Base-by-base conservation (phyloP, 768 basidiomycete genomes). In the Collybiopsis luxurians region DNA sequence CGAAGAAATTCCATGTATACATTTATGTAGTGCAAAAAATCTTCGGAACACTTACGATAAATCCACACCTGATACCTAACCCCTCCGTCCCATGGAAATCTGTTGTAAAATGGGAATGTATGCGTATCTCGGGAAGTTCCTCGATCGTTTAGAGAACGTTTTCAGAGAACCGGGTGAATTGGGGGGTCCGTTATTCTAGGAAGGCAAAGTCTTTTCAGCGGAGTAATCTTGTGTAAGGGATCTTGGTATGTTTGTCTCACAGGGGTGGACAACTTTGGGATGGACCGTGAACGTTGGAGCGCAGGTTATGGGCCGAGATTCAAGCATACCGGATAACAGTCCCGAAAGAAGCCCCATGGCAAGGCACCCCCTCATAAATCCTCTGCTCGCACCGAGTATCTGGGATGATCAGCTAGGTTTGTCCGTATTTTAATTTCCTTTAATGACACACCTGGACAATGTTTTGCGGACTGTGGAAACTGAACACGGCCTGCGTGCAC, bases 31-130 rank as follows among this genome's bases (percentile, higher is more conserved):
- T n/a, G n/a, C n/a, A n/a, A 34, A 26, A 36, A 49, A 31, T 36
- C 19, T 34, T 34, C 48, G 48, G 48, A 49, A 49, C 48, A 34
- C 26, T 46, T 46, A 46, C 45, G 45, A 46, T 24, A 46, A 24
- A 28, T 27, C 45, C 45, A 28, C 23, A 27, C 30, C 30, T 17
- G 45, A n/a, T n/a, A n/a, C n/a, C n/a, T n/a, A n/a, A n/a, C n/a
- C 27, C 30, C 45, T 17, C 45, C 17, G 47, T 49, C 28, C 47
- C 47, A 49, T 23, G 46, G 27, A 47, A 28, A 7, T 24, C 28
- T 47, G n/a, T 24, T 27, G 11, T 28, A 45, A 45, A 45, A 21
- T 12, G 46, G 26, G 27, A 47, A 15, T 47, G 26, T 19, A 30
- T 13, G 46, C 17, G 13, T 26, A 19, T 34, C 31, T 34, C 30